These are phyloP conservation scores for Saccharomycopsis vini DNA, from an alignment of 805 yeast genomes.

Conservation along the genomic window DNA sequence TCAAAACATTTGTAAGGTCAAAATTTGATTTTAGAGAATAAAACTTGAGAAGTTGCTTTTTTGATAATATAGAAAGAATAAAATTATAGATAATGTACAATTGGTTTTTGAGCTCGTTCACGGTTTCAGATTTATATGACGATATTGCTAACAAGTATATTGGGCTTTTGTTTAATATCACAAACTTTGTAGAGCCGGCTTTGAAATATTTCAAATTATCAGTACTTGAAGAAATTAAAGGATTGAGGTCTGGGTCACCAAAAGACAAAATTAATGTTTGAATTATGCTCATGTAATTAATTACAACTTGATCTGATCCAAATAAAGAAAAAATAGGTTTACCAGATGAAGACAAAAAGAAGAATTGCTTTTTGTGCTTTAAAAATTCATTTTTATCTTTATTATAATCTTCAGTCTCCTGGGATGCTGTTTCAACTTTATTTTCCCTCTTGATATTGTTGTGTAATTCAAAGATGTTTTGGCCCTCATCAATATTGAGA, in stretches of 20 bases:
- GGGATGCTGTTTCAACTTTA: background rate
- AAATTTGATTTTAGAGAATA: conserved; percentile 68
- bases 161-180: conserved; percentile 56
- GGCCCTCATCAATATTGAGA: background rate
- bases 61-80: conserved; percentile 73
- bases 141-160: conserved; percentile 67
- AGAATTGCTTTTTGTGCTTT: conserved; percentile 52
- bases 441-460: too few species aligned
- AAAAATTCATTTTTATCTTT: conserved; percentile 1
- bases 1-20: conserved; percentile 65
- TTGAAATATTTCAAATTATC: conserved; percentile 42
- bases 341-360: conserved; percentile 75
- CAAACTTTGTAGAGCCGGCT: conserved; percentile 43
- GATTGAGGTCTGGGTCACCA: conserved; percentile 29
- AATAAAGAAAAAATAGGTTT: conserved; percentile 78
- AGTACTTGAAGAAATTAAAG: conserved; percentile 21
- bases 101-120: conserved; percentile 48
- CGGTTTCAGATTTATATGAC: conserved; percentile 39
- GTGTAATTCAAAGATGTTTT: background rate
- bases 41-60: conserved; percentile 61
- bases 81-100: conserved; percentile 67
- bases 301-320: conserved; percentile 57
- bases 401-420: background rate
- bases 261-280: conserved; percentile 73
- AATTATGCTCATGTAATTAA: conserved; percentile 70